Base-by-base conservation (phyloP, 345 rosid species). In the Camelina neglecta region DNA sequence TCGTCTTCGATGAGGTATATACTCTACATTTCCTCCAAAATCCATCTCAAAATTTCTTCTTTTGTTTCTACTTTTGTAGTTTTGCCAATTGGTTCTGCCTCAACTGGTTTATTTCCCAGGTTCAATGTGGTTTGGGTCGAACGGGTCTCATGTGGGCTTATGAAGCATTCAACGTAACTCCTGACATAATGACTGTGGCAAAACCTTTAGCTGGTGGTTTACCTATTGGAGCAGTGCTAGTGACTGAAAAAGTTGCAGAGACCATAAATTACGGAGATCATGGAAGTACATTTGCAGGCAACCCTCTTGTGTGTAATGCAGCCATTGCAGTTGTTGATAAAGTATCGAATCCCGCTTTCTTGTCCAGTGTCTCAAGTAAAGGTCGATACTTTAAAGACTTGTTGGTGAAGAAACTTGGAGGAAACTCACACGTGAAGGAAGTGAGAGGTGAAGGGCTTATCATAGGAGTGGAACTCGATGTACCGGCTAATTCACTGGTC, bases 141-240 rank as follows among this genome's bases (percentile, higher is more conserved):
- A 87, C 89, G 6, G 96, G 95, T 66, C 75, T 80, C 55, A 89
- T 94, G 15, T 89, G 97, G 98, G 95, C 97, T 3, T 84, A 93
- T 5, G 96, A 88, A 76, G 82, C 83, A 38, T 91, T 76, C 4
- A 86, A 85, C 23, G 83, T 90, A 23, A 71, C 78, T 69, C 97
- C 97, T 6, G 96, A 94, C 65, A 86, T 94, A 59, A 89, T 95
- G 99, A 95, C 97, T 2, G 85, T 95, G 4, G 97, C 99, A 50
- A 95, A 95, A 75, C 97, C 99, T 31, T 93, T 92, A 69, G 99
- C 99, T 0, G 97, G 97, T 49, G 99, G 99, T 36, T 84, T 94
- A 55, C 98, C 97, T 2, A 86, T 92, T 21, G 97, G 95, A 81
- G 97, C 96, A 15, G 86, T 77, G 42, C 78, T 95, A 8, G 89